phyloP scores from a whole-genome alignment of 1,284 basidiomycete species.

The Sporisorium reilianum region DNA sequence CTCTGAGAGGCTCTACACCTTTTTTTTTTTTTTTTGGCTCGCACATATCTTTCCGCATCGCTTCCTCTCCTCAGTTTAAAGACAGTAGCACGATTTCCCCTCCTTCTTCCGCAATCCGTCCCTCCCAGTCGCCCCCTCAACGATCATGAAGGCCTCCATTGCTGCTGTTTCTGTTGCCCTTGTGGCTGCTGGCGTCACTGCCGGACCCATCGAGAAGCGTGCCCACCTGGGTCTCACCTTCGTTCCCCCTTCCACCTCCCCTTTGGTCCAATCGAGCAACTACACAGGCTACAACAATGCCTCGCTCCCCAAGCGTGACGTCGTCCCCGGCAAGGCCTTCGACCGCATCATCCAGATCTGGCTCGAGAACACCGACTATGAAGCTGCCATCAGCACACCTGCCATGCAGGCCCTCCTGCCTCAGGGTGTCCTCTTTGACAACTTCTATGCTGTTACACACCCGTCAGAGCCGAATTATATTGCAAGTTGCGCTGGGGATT shows the following conservation, averaged over 20 bases:
- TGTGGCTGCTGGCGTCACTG: conserved; percentile 70
- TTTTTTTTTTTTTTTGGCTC: no score
- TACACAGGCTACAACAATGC: conserved; percentile 71
- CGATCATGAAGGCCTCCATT: conserved; percentile 76
- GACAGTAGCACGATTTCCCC: background rate
- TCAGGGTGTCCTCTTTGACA: conserved; percentile 71
- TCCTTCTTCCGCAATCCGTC: background rate
- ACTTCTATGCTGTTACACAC: conserved; percentile 74
- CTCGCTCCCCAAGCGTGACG: conserved; percentile 69
- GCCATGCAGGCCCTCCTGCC: conserved; percentile 73
- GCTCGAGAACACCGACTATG: conserved; percentile 76
- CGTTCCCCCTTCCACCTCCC: conserved; percentile 70
- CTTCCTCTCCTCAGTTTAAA: conserved; percentile 1
- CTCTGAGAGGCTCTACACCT: no score
- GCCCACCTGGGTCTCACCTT: conserved; percentile 69
- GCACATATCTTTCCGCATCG: background rate
- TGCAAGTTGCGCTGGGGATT: conserved; percentile 73
- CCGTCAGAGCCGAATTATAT: conserved; percentile 76
- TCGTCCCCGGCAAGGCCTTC: conserved; percentile 73
- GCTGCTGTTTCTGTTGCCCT: conserved; percentile 83
- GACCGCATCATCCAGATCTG: conserved; percentile 74
- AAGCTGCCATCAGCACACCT: conserved; percentile 63
- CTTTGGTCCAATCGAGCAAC: conserved; percentile 67
- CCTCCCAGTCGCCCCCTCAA: background rate
- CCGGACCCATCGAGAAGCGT: conserved; percentile 49